Base-by-base conservation (phyloP, 306 rosid genomes). In the Cucumis cinereus region DNA sequence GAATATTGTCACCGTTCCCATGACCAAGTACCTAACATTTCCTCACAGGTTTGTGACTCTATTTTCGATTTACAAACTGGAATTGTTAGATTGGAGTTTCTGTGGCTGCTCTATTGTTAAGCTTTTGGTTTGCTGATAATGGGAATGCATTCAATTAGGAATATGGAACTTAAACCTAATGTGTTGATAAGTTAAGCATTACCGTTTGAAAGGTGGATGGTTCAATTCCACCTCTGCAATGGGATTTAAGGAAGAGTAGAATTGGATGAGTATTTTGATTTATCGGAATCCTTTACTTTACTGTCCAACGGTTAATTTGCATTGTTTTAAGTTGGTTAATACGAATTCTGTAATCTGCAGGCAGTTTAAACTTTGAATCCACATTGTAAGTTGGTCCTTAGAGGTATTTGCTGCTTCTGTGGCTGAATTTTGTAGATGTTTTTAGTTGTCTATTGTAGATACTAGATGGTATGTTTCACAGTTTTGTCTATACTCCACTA, bases 11-110 rank as follows among this genome's bases (percentile, higher is more conserved):
- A 80, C 87, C 0, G 93, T 90, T 22, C 96, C 96, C 55, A 77
- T 88, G 93, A 90, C 93, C 20, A 90, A 90, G 82, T 90, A 90
- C 81, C 67, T 71, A 11, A 90, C 96, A 72, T 90, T 90, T 72
- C 96, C 96, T 1, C 96, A 90, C 43, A 88, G 96, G 96, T 90
- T 77, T 26, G 64, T 22, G 23, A 43, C 57, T 80, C 62, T 33
- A 10, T 50, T 68, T 75, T 56, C 71, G 38, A 50, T 50, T 50
- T 16, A 1, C 20, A 5, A 50, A 16, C 9, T 50, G 8, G 20
- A 16, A 50, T 17, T 50, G 20, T 50, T 50, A 14, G 7, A 17
- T 3, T 30, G 35, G 35, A 30, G 35, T 30, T 30, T 3, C 5
- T 30, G 35, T 30, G 4, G 35, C 4, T 30, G 72, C 17, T 19